Base-by-base conservation (phyloP, 2,329 filamentous ascomycete species). In the Penicillium sp. region DNA sequence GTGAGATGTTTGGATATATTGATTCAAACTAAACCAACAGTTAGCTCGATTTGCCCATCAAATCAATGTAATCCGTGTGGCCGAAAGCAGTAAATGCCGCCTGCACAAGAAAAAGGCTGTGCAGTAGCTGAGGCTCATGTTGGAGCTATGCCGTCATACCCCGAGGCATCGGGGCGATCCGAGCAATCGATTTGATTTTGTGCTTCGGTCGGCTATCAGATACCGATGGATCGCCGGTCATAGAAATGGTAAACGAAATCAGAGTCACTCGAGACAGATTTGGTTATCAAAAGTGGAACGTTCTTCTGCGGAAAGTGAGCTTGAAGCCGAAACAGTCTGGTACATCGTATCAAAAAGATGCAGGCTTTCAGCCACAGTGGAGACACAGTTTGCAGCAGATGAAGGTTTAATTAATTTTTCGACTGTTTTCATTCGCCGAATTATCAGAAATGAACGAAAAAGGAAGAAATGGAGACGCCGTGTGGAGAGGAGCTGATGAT, bases 131-230 rank as follows among this genome's bases (percentile, higher is more conserved):
- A 65, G 63, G 60, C 64, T 65, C 58, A 41, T 47, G 16, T 33
- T 40, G 21, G 57, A 62, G 40, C 46, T 58, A 63, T 59, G 39
- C 48, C 64, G 63, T 66, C 64, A 65, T 65, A 47, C 21, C 33
- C 54, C 38, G 13, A 43, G 45, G 6, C 36, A 44, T 55, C 52
- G 53, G 57, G 53, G 55, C 55, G 61, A 65, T 60, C 60, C 47
- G 61, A 58, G 49, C 50, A 47, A 33, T 58, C 50, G 55, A 61
- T 60, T 57, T 55, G 55, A 51, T 25, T 29, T 36, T 27, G 13
- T 38, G 34, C 19, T 23, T 49, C 44, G 23, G n/a, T 23, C 43
- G 43, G 13, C 19, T 11, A 4, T 19, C 9, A 9, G 4, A 57
- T 33, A 9, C 38, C n/a, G 31, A 41, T 13, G 13, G 13, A 33